A percentile compares a stretch with the other conserved stretches of the same genome.
These are phyloP conservation scores for Naganishia cerealis DNA, from an alignment of 1,284 basidiomycete genomes.

Conservation along the genomic window DNA sequence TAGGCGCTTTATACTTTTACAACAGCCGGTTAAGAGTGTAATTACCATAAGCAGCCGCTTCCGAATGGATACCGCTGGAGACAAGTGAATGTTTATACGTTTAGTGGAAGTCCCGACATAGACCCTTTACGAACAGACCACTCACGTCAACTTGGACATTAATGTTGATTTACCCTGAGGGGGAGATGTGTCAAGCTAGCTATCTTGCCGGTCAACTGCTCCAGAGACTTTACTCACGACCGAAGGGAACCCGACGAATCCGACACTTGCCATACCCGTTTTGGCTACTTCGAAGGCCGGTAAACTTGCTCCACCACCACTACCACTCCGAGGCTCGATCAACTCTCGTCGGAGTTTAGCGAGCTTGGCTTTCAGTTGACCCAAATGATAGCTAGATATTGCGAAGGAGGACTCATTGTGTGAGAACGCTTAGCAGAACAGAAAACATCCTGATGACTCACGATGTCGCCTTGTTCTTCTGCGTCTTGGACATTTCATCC, in stretches of 20 bases:
- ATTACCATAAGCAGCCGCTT: slow-evolving; percentile 80
- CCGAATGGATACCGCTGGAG: slow-evolving; percentile 79
- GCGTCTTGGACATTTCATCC: slow-evolving; percentile 56
- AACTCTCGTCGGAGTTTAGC: slow-evolving; percentile 95
- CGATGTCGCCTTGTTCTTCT: slow-evolving; percentile 84
- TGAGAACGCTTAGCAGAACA: neutral
- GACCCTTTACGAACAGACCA: slow-evolving; percentile 1
- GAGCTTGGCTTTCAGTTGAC: slow-evolving; percentile 96
- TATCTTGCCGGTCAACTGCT: slow-evolving; percentile 62
- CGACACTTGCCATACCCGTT: slow-evolving; percentile 92
- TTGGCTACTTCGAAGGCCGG: slow-evolving; percentile 94
- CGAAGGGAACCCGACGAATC: slow-evolving; percentile 71
- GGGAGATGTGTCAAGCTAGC: slow-evolving; percentile 48
- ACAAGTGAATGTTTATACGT: neutral
- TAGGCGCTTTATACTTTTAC: neutral
- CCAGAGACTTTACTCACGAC: slow-evolving; percentile 71
- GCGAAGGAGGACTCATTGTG: neutral
- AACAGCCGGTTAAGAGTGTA: neutral
- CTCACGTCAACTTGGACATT: slow-evolving; percentile 88
- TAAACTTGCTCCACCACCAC: slow-evolving; percentile 82
- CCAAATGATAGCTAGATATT: slow-evolving; percentile 77
- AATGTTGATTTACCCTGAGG: slow-evolving; percentile 15
- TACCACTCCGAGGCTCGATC: slow-evolving; percentile 71
- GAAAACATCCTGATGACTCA: slow-evolving; percentile 37
- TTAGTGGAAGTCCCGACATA: neutral